Base-by-base conservation (phyloP, 129 eudicot genomes). In the Mikania micrantha region DNA sequence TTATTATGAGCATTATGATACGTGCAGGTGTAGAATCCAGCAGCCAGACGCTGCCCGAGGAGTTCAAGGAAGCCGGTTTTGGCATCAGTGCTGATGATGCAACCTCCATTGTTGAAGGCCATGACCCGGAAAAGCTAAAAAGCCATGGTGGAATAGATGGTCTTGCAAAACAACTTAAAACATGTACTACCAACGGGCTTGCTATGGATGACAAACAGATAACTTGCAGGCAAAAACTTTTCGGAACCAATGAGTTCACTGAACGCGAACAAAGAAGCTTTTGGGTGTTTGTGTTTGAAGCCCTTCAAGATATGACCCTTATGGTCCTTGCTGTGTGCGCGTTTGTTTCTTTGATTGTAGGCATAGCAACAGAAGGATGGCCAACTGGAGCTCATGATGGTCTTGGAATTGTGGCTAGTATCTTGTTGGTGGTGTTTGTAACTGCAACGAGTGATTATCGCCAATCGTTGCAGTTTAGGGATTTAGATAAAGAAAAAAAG, bases 371-470 rank as follows among this genome's bases (percentile, higher is more conserved):
- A 25, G 99, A 93, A 83, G 99, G 99, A 41, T 93, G 99, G 99
- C 96, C 99, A 3, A 64, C 73, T 15, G 99, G 99, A 15, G 89
- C 99, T 58, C 96, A 89, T 41, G 99, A 93, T 74, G 99, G 99
- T 13, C 93, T 93, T 52, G 99, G 99, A 32, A 93, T 93, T 35
- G 96, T 78, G 17, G 99, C 96, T 7, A 86, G 96, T 70, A 93
- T 93, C 15, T 73, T 93, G 67, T 19, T 93, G 48, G 99, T 93
- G 21, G 99, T 93, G 7, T 85, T 93, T 60, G 99, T 93, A 42
- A 93, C 99, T 0, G 99, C 99, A 9, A 89, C 88, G 6, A 93
- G 99, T 66, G 99, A 93, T 76, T 93, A 93, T 48, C 95, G 95
- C 27, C 99, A 93, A 73, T 93, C 99, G 17, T 69, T 93, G 25